Evolutionary conservation across 1,139 yeast genomes (phyloP).

Genomic region (Pichia sp.): DNA sequence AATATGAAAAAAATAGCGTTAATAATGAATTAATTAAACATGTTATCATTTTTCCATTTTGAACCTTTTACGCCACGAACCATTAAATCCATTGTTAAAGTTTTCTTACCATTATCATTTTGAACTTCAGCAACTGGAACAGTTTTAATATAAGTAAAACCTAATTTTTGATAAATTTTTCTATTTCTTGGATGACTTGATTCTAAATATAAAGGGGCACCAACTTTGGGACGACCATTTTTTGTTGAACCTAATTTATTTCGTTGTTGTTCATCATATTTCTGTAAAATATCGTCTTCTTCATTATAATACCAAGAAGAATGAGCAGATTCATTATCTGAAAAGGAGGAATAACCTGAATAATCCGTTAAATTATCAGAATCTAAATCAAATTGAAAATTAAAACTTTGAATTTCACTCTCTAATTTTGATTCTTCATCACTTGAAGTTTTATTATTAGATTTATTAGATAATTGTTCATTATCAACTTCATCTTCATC

Average conservation of each 20-base stretch:
- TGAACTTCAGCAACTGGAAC: slow-evolving; percentile 35
- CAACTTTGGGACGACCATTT: too few relatives aligned
- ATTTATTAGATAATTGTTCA: too few relatives aligned
- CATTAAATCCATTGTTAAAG: slow-evolving; percentile 38
- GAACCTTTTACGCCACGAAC: slow-evolving; percentile 32
- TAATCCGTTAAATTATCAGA: slow-evolving; percentile 29
- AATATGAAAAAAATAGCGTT: too few relatives aligned
- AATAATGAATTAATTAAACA: too few relatives aligned
- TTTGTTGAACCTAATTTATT: too few relatives aligned
- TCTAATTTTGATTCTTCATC: slow-evolving; percentile 27
- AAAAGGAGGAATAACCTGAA: slow-evolving; percentile 28
- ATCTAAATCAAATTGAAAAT: slow-evolving; percentile 28
- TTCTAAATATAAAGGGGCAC: slow-evolving; percentile 39
- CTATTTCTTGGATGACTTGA: slow-evolving; percentile 47
- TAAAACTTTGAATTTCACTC: slow-evolving; percentile 29
- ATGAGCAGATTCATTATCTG: slow-evolving; percentile 29
- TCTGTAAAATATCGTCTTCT: slow-evolving; percentile 28
- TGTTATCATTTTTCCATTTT: too few relatives aligned
- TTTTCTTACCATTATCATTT: slow-evolving; percentile 27
- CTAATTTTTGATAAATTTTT: slow-evolving; percentile 43
- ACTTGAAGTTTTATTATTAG: slow-evolving; percentile 7
- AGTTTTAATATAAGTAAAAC: slow-evolving; percentile 41
- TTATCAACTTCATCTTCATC: slow-evolving; percentile 21
- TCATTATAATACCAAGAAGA: slow-evolving; percentile 31
- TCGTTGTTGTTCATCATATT: slow-evolving; percentile 26